These are phyloP conservation scores for Dendrothele bispora DNA, from an alignment of 768 basidiomycete species.

Conservation along the genomic window DNA sequence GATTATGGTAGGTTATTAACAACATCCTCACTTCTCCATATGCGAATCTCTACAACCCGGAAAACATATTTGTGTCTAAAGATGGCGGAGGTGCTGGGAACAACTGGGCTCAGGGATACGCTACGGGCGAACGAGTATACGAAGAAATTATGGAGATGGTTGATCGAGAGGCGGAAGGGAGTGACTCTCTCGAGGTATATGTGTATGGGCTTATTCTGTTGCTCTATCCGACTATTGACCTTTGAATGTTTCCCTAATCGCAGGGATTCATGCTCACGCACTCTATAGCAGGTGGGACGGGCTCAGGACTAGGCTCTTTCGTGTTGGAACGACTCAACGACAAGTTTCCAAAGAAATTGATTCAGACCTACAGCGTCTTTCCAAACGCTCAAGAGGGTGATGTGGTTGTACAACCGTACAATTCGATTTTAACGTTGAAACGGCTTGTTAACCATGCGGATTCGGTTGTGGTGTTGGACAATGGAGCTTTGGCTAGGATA, in stretches of 20 bases:
- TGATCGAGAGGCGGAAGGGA: conserved; percentile 96
- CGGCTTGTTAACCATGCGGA: conserved; percentile 95
- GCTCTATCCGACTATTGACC: background rate
- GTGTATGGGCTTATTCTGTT: conserved; percentile 14
- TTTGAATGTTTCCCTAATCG: background rate
- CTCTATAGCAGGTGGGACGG: conserved; percentile 98
- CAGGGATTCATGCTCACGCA: conserved; percentile 99
- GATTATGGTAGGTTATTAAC: conserved; percentile 81
- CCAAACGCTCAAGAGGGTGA: conserved; percentile 93
- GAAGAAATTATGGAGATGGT: conserved; percentile 99
- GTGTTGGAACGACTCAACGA: conserved; percentile 95
- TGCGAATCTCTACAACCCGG: conserved; percentile 92
- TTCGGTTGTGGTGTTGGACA: conserved; percentile 95
- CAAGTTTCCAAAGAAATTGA: conserved; percentile 97
- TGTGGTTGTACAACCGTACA: conserved; percentile 98
- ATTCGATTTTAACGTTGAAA: conserved; percentile 90
- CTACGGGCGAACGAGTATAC: conserved; percentile 86
- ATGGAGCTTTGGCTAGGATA: conserved; percentile 90
- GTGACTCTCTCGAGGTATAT: conserved; percentile 93
- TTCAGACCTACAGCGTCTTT: conserved; percentile 99
- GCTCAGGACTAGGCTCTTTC: conserved; percentile 98
- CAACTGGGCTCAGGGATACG: conserved; percentile 97
- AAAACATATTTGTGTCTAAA: conserved; percentile 94
- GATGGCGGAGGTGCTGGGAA: conserved; percentile 99
- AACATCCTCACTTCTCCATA: conserved; percentile 88